Evolutionary conservation across 768 basidiomycete species (phyloP).

Genomic region (Rhizopogon rudus): DNA sequence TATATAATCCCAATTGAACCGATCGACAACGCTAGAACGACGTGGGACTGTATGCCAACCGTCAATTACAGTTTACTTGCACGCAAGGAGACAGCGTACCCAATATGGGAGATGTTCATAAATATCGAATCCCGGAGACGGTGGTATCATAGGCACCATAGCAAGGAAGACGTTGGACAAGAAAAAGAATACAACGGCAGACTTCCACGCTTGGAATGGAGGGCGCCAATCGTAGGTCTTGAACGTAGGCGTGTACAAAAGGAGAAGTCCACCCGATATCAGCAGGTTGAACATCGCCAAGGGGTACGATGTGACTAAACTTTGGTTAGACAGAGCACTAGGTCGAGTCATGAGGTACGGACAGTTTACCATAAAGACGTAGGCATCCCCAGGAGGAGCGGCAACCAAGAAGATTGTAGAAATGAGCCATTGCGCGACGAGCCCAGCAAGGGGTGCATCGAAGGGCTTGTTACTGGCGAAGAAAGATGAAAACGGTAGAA

Average conservation of each 20-base stretch:
- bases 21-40: conserved; percentile 40
- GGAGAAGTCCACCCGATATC: conserved; percentile 56
- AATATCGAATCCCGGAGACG: conserved; percentile 40
- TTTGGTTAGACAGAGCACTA: not conserved
- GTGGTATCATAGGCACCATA: conserved; percentile 61
- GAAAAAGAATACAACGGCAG: conserved; percentile 49
- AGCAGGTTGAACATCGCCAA: conserved; percentile 51
- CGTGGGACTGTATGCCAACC: conserved; percentile 38
- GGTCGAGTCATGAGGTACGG: conserved; percentile 16
- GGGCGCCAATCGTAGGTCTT: conserved; percentile 52
- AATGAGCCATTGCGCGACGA: conserved; percentile 57
- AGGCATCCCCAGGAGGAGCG: conserved; percentile 70
- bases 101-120: conserved; percentile 66
- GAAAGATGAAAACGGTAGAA: conserved; percentile 59
- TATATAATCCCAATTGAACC: conserved; percentile 48
- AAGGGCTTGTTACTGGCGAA: conserved; percentile 73
- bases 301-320: conserved; percentile 54
- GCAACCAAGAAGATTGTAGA: conserved; percentile 50
- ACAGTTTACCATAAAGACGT: conserved; percentile 66
- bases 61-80: not conserved
- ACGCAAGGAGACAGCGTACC: conserved; percentile 34
- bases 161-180: conserved; percentile 62
- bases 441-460: conserved; percentile 56
- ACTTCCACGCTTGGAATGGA: conserved; percentile 54
- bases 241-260: conserved; percentile 48